Evolutionary conservation across 2,329 filamentous ascomycete species (phyloP), one percentile per base, ranked within the genome.

Genomic region (Cordyceps fumosorosea): DNA sequence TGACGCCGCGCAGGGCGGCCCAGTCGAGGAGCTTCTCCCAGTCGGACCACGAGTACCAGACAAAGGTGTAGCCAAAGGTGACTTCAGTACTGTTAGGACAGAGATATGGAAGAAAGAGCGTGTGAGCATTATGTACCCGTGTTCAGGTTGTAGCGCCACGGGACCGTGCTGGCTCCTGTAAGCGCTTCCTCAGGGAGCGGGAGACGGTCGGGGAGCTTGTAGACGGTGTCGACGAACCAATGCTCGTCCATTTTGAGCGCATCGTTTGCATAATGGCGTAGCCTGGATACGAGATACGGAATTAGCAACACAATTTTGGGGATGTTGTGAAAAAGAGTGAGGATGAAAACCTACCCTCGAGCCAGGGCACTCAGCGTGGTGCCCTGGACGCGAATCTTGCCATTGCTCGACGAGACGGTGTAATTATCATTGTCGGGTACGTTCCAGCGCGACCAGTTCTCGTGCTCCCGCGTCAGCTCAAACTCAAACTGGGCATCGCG

Each of bases 21-120:
- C 80, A 82, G 66, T 82, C 80, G 4, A 83, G 74, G 62, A 82
- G 72, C 3, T 75, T 68, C 66, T 82, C 79, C 80, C 80, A 83
- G 51, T 83, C 80, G 47, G 77, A 70, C 80, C 80, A 83, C 7
- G 52, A 52, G 53, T 57, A 62, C 53, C 44, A 57, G 24, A 52
- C 54, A 62, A 57, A 62, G 2, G 29, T 62, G 34, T 57, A 62
- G 3, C 44, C 32, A 37, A 62, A 62, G 3, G 60, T 57, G 16
- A 62, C 53, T 62, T 10, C 4, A 29, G 5, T 10, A 3, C 26
- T n/a, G 11, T 56, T 5, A 56, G 54, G 45, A 20, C 0, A 32
- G 11, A 11, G 5, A 20, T 16, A 22, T 16, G 24, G 16, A 12
- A n/a, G 8, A 26, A 29, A 6, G 12, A 5, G 8, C 5, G 6